Base-by-base conservation (phyloP, 202 grass and related monocot genomes). In the Thinopyrum obtusiflorum region DNA sequence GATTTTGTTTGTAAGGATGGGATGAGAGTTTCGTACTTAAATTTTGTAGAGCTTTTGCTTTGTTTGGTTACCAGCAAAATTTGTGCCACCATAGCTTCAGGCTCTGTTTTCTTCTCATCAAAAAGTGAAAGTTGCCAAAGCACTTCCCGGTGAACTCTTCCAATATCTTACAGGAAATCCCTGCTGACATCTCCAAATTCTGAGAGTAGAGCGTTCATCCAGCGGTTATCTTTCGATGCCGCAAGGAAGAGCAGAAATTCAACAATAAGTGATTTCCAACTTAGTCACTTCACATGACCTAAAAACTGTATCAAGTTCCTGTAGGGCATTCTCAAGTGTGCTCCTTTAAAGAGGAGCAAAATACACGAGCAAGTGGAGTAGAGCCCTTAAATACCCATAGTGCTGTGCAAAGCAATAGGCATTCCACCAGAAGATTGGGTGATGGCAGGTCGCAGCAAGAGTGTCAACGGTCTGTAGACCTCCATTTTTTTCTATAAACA, bases 401-500 rank as follows among this genome's bases (percentile, higher is more conserved):
- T 97, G 68, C 97, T 99, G 89, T 99, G 97, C 83, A 99, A 91
- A 79, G 97, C 97, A 90, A 99, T 97, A 72, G 97, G 97, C 93
- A 97, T 99, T 60, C 93, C 97, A 87, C 94, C 97, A 72, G 97
- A 96, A 83, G 97, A 96, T 37, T 97, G 91, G 82, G 97, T 99
- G 75, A 99, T 96, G 66, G 93, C 97, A 80, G 97, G 97, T 86
- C 90, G 89, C 71, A 97, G 84, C 66, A 99, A 77, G 73, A 99
- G 90, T 86, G 88, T 90, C 78, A 99, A 88, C 80, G 97, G 82
- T 61, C 65, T 99, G 88, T 60, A 99, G 85, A 75, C 97, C 97
- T 32, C 88, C 90, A 55, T 97, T 99, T 77, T 97, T 99, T 77
- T 99, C 97, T 25, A 99, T 92, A 94, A 99, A 99, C 76, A 99